Evolutionary conservation across 1,284 basidiomycete genomes (phyloP), one percentile per base, ranked within the genome.

Genomic region (Ustilago vetiveriae): DNA sequence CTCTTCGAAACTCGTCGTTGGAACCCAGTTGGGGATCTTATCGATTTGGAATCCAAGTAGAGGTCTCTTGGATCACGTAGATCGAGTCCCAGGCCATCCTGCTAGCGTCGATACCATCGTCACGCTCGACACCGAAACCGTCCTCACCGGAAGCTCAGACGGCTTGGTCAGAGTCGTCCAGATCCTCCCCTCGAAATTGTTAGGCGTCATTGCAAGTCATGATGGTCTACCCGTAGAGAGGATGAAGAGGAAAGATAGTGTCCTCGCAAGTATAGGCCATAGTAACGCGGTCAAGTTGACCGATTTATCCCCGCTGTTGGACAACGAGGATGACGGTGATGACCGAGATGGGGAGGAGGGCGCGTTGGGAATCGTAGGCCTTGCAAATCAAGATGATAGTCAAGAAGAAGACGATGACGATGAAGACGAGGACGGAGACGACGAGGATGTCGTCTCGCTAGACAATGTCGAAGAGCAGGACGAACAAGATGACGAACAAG

Each of bases 231-330:
- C 94, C 3, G 88, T 97, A 41, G 94, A 96, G 83, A 86, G 92
- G 26, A 89, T 97, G 50, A 88, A 87, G 26, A 84, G 86, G 2
- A 85, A 87, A 64, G 85, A 86, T 5, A 88, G 88, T 82, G 94
- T 92, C 90, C 86, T 95, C 16, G 94, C 89, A n/a, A 94, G 92
- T 80, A 90, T 90, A n/a, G 92, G 91, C 16, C 94, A 97, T 77
- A 93, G 95, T 69, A 91, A 94, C 64, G 85, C 88, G 26, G 82
- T 96, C 68, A 90, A 90, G 81, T 83, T 97, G 83, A 95, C 92
- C 22, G 90, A 95, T 83, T 83, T 97, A 30, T 83, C 84, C 41
- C 86, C 88, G 52, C 84, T 88, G n/a, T 85, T 89, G 53, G 85
- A 71, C 9, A 71, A 72, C 2, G 75, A 68, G 9, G 70, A 74